A percentile compares a stretch with the other conserved stretches of the same genome.
phyloP scores from a whole-genome alignment of 306 rosid genomes.

The Aeschynomene evenia region DNA sequence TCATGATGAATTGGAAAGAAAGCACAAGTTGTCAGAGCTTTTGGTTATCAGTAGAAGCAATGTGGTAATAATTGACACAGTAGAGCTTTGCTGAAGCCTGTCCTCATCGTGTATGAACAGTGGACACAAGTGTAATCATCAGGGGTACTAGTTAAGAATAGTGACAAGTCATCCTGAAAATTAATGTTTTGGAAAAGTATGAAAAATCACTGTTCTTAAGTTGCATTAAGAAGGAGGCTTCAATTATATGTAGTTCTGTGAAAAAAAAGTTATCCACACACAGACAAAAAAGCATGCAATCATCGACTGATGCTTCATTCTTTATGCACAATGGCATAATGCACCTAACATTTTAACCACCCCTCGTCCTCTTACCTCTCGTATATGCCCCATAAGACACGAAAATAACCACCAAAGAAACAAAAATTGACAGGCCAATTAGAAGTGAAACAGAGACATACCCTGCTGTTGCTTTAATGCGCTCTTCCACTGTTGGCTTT shows the following conservation, averaged over 20 bases:
- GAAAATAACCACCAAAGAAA: not conserved
- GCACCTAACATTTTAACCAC: not conserved
- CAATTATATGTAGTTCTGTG: not conserved
- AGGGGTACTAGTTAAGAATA: slow-evolving; percentile 8
- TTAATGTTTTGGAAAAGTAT: not conserved
- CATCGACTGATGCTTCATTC: not conserved
- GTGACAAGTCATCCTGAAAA: not conserved
- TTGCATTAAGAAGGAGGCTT: not conserved
- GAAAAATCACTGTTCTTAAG: not conserved
- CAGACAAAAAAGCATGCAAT: not conserved
- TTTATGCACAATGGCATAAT: not conserved
- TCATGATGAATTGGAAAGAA: not conserved
- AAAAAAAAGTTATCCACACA: not conserved
- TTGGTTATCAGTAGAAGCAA: not conserved
- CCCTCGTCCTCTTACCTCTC: not conserved
- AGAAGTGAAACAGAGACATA: slow-evolving; percentile 38
- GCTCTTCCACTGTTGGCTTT: slow-evolving; percentile 69
- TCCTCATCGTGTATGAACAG: not conserved
- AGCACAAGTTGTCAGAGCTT: not conserved
- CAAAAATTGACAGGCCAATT: not conserved
- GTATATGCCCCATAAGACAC: not conserved
- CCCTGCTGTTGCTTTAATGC: slow-evolving; percentile 86
- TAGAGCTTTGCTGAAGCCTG: not conserved
- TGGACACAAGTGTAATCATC: not conserved
- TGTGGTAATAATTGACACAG: not conserved